Evolutionary conservation across 139 green algal genomes (phyloP), one percentile per base, ranked within the genome.

Genomic region (Chlamydomonas sp.): DNA sequence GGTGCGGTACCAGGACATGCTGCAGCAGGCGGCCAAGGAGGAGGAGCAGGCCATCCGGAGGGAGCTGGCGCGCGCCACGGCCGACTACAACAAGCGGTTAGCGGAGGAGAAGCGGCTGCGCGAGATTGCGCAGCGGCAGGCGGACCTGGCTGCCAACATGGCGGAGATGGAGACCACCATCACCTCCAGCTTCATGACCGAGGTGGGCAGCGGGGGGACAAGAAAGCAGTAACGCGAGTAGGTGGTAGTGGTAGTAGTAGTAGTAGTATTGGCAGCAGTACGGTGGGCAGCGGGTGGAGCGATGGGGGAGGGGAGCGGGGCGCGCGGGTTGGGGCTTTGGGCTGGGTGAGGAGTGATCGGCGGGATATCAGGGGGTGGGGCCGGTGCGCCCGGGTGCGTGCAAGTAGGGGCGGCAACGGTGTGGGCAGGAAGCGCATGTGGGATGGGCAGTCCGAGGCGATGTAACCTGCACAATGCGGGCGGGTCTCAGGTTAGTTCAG

Each of bases 161-260:
- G 88, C 86, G 12, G 91, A 94, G 83, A 81, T 93, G 62, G 91
- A 91, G 16, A 87, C 91, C 15, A 89, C 83, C 18, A 20, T 90
- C 16, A 85, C 69, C 81, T 88, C 77, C 17, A 79, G 88, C 10
- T 87, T 91, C 69, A 90, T 95, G 86, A 91, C 86, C 14, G 91
- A 94, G 87, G 88, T 93, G 82, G 91, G 31, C 31, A 49, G 31
- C 31, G 31, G 31, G 31, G 31, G 31, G 31, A 49, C 31, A 49
- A 49, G 31, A 49, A 49, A 49, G 31, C 31, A 49, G 31, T 49
- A 49, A 93, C 88, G 0, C 88, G 91, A 82, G 90, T 81, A 61
- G 67, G 90, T 62, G 2, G 3, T n/a, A 31, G 68, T 59, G 71
- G 71, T 76, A 57, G 71, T 17, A n/a, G 71, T 71, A 71, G 10